Conservation (phyloP, 1,284 basidiomycete species). For the Ganoderma lucidum region DNA sequence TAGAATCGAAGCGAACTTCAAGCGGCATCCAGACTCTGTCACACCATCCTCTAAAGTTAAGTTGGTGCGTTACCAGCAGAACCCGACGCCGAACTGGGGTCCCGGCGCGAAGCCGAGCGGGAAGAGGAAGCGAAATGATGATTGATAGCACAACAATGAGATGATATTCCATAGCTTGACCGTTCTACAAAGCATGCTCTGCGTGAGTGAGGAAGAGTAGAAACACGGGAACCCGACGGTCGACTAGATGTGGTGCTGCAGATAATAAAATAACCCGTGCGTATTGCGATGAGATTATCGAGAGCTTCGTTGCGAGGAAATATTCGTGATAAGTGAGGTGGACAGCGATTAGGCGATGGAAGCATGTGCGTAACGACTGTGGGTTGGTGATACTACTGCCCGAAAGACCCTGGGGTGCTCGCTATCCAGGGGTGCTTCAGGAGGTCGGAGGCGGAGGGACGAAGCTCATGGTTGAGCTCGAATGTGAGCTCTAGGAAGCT, state of each 20-base stretch:
- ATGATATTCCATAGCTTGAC: constrained; percentile 30
- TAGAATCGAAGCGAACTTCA: constrained; percentile 79
- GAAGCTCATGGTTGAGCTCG: constrained; percentile 82
- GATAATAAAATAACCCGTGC: constrained; percentile 28
- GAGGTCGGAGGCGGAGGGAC: constrained; percentile 83
- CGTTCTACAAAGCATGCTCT: constrained; percentile 31
- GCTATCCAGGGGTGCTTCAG: constrained; percentile 80
- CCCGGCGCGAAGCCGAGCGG: constrained; percentile 72
- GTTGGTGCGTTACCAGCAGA: constrained; percentile 90
- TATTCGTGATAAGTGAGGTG: constrained; percentile 11
- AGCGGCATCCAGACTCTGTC: constrained; percentile 70
- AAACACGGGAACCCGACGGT: constrained; percentile 22
- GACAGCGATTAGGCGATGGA: constrained; percentile 3
- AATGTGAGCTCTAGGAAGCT: constrained; percentile 89
- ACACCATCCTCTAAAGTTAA: constrained; percentile 71
- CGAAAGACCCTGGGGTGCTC: constrained; percentile 32
- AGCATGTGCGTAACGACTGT: constrained; percentile 19
- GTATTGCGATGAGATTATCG: constrained; percentile 9
- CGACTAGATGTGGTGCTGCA: constrained; percentile 33
- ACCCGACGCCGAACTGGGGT: constrained; percentile 93
- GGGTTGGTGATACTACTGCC: constrained; percentile 18
- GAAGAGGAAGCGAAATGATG: constrained; percentile 57
- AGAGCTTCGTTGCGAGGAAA: constrained; percentile 3
- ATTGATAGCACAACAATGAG: constrained; percentile 31
- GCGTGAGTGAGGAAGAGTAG: constrained; percentile 16